phyloP scores from a whole-genome alignment of 2,329 filamentous ascomycete species.

The Colletotrichum orchidophilum region DNA sequence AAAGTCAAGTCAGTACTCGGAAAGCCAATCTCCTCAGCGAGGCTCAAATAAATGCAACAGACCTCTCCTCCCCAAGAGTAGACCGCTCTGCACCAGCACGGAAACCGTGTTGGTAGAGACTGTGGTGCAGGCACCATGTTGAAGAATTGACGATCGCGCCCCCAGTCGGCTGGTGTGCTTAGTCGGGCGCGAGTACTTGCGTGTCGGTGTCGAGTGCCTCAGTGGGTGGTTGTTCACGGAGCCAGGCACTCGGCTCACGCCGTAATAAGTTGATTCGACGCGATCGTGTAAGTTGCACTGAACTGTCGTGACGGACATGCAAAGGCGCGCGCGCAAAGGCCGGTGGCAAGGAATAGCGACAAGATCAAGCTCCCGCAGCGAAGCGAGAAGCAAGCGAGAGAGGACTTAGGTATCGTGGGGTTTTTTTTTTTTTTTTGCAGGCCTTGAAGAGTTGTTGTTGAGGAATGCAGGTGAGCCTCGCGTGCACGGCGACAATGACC shows the following conservation, averaged over 20 bases:
- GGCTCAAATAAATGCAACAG: conserved; percentile 26
- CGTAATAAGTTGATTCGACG: conserved; percentile 13
- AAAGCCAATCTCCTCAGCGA: neutral
- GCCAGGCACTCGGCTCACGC: conserved; percentile 20
- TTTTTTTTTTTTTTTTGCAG: neutral
- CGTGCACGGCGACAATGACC: conserved; percentile 33
- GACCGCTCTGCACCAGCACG: conserved; percentile 90
- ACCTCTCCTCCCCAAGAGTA: conserved; percentile 95
- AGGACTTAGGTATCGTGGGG: conserved; percentile 3
- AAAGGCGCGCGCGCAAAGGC: conserved; percentile 5
- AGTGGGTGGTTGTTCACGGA: conserved; percentile 14
- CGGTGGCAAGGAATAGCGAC: neutral
- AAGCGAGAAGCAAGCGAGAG: conserved; percentile 11
- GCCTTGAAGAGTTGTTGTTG: neutral
- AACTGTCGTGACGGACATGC: conserved; percentile 4
- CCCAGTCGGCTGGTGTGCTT: neutral
- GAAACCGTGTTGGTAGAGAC: conserved; percentile 79
- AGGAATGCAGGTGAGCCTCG: conserved; percentile 27
- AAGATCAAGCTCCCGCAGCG: conserved; percentile 14
- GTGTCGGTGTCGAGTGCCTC: conserved; percentile 6
- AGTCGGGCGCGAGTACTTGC: neutral
- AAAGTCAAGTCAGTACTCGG: conserved; percentile 37
- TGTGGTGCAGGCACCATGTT: conserved; percentile 65
- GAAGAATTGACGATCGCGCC: conserved; percentile 13
- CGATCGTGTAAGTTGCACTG: conserved; percentile 20